Evolutionary conservation across 192 early-diverging fungal species (phyloP).

Genomic region (Linnemannia elongata): DNA sequence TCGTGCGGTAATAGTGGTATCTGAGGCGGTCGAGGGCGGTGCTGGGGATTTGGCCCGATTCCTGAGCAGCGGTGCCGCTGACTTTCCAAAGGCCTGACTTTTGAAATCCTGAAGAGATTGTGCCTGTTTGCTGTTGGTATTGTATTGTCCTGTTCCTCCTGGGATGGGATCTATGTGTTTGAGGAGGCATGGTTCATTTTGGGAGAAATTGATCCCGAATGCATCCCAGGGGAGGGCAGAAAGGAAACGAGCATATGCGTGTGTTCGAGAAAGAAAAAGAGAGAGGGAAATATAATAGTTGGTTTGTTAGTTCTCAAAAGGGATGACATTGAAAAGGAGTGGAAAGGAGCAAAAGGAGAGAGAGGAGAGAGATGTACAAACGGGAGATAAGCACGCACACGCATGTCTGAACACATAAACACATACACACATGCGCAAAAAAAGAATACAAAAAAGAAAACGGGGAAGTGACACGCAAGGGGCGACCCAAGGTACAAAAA

Average conservation of each 20-base stretch:
- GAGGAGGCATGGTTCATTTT: background rate
- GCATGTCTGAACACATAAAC: background rate
- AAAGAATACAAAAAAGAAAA: background rate
- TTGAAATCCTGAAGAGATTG: conserved; percentile 33
- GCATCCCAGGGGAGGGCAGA: background rate
- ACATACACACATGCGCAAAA: background rate
- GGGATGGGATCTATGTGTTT: background rate
- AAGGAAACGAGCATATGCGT: background rate
- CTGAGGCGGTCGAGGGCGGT: background rate
- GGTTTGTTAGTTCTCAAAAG: background rate
- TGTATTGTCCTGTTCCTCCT: background rate
- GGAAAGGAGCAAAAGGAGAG: background rate
- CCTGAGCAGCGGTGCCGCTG: conserved; percentile 15
- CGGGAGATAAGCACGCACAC: background rate
- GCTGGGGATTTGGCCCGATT: conserved; percentile 29
- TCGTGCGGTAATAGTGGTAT: background rate
- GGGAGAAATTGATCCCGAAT: conserved; percentile 1
- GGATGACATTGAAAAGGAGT: background rate
- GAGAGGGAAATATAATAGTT: background rate
- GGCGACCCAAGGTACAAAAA: conserved; percentile 4
- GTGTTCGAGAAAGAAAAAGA: background rate
- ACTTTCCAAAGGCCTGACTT: conserved; percentile 19
- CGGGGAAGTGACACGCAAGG: conserved; percentile 4
- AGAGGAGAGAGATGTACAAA: background rate
- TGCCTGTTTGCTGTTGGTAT: background rate